Conservation (phyloP, 2,329 filamentous ascomycete genomes). For the Escovopsis sp. region DNA sequence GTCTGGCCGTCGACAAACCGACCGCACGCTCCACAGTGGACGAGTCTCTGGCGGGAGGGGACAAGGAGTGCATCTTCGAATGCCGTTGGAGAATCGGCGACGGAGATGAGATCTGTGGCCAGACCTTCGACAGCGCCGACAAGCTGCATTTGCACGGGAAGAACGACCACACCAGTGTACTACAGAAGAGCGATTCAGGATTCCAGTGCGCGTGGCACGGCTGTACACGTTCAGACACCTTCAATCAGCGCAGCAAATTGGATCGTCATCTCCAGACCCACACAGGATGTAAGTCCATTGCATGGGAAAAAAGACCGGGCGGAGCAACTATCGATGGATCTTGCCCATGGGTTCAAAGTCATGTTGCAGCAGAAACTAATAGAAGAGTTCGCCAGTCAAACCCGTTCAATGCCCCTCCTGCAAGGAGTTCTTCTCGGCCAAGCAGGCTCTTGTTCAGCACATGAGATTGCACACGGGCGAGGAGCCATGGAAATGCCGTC, state of each 20-base stretch:
- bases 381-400: constrained; percentile 33
- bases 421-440: constrained; percentile 43
- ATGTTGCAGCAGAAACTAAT: no score
- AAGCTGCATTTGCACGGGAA: constrained; percentile 41
- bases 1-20: no score
- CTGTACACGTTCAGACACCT: constrained; percentile 38
- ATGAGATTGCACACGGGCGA: constrained; percentile 50
- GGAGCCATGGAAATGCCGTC: constrained; percentile 44
- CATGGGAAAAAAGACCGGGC: no score
- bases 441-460: constrained; percentile 53
- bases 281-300: constrained; percentile 47
- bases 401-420: constrained; percentile 42
- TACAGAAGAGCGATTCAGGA: constrained; percentile 28
- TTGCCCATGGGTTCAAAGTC: no score
- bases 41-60: no score
- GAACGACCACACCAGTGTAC: constrained; percentile 29
- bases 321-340: no score
- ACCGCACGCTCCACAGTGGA: no score
- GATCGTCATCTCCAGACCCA: constrained; percentile 51
- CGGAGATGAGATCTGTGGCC: constrained; percentile 13
- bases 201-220: constrained; percentile 41
- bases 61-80: no score
- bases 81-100: constrained; percentile 19
- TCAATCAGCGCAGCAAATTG: constrained; percentile 46
- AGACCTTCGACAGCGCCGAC: constrained; percentile 27